Evolutionary conservation across 2,329 filamentous ascomycete species (phyloP), one percentile per base, ranked within the genome.

Genomic region (Diplodia scrobiculata): DNA sequence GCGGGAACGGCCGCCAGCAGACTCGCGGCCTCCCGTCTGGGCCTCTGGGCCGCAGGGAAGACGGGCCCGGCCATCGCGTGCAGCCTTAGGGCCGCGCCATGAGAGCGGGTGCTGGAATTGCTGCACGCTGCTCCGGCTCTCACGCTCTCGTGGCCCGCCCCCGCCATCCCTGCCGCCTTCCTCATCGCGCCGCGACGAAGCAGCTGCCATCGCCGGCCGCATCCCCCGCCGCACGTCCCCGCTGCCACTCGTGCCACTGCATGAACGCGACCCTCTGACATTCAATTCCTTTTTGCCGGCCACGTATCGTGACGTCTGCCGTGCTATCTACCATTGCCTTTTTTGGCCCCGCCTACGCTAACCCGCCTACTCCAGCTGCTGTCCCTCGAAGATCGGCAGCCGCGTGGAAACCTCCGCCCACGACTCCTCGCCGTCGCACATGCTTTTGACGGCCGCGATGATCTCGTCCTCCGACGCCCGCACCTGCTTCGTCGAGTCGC

Each of bases 401-500:
- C 92, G 88, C 69, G 85, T 84, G 78, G 89, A 84, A 45, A 97
- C 83, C 74, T 96, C 89, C 69, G 83, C 81, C 87, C 88, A 90
- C 38, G 81, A 83, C 79, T 88, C 86, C 67, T 84, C 85, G 54
- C 87, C 87, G 66, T 86, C 84, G 51, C 86, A 83, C 70, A 89
- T 79, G 65, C 80, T 83, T 77, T 85, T 86, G 72, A 95, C 85
- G 32, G 92, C 91, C 66, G 86, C 84, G 67, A 95, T 80, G 67
- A 98, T 92, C 75, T 89, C 89, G 48, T 91, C 89, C 76, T 95
- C 86, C 69, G 87, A 88, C 11, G 91, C 91, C 68, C 95, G 89
- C 67, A 98, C 92, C 81, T 98, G 94, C 77, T 88, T 90, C 64
- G 91, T 97, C 50, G 89, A 90, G 80, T 98, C 95, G 69, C 92